Conservation (phyloP, 108 stramenopile genomes). For the Discostella stelligeroides region DNA sequence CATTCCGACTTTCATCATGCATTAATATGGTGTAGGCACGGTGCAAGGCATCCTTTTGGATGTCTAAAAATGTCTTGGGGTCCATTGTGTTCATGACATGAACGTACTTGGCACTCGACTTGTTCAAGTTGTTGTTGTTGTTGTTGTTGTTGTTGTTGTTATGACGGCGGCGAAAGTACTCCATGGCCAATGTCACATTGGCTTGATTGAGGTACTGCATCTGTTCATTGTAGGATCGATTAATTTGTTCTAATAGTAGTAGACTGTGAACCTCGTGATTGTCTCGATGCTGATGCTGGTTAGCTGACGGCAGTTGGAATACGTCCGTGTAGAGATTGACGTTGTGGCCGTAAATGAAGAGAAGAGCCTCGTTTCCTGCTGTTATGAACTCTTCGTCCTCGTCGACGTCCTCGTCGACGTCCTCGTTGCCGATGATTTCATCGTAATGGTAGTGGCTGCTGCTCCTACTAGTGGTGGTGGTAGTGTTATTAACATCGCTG, state of each 20-base stretch:
- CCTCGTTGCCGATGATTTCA: not conserved
- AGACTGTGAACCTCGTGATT: not conserved
- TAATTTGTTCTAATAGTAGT: not conserved
- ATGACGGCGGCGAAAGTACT: too few relatives aligned
- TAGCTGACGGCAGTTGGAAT: conserved; percentile 2
- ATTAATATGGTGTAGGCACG: not conserved
- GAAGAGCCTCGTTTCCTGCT: conserved; percentile 6
- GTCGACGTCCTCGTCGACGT: too few relatives aligned
- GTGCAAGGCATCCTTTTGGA: conserved; percentile 1
- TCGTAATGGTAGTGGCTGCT: not conserved
- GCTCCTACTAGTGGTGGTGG: not conserved
- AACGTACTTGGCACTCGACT: too few relatives aligned
- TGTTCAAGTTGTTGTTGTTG: too few relatives aligned
- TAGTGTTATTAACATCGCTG: too few relatives aligned
- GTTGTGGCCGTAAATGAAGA: conserved; percentile 8
- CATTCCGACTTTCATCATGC: not conserved
- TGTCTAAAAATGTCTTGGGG: conserved; percentile 1
- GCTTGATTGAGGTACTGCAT: not conserved
- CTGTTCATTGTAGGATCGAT: not conserved
- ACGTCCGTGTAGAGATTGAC: conserved; percentile 14
- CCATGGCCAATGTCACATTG: too few relatives aligned
- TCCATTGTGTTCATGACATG: not conserved
- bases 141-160: too few relatives aligned
- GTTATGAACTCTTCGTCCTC: not conserved
- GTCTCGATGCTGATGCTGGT: too few relatives aligned